Percentiles rank a stretch among this genome's conserved stretches.
These are phyloP conservation scores for Aureobasidium musti DNA, from an alignment of 2,329 filamentous ascomycete genomes.

Conservation along the genomic window DNA sequence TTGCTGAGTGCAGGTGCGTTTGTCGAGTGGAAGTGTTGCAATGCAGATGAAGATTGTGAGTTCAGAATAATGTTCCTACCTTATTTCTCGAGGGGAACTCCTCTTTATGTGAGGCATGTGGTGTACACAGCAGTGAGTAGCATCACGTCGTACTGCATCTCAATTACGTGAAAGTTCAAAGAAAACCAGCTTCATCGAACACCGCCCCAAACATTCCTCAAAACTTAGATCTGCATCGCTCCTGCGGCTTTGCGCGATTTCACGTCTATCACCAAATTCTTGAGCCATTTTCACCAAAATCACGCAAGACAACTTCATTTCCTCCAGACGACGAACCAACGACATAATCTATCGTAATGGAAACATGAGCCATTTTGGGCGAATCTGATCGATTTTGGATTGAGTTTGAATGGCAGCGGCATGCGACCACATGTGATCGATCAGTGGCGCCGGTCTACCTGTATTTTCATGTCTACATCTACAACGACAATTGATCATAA, in stretches of 20 bases:
- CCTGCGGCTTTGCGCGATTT: conserved; percentile 27
- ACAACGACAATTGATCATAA: conserved; percentile 7
- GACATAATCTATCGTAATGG: neutral
- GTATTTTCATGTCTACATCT: neutral
- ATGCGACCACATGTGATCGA: neutral
- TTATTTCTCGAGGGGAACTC: neutral
- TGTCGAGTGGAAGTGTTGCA: neutral
- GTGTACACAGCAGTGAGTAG: conserved; percentile 18
- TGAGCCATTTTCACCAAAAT: conserved; percentile 29
- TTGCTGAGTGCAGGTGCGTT: neutral
- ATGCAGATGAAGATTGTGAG: neutral
- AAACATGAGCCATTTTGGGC: conserved; percentile 20
- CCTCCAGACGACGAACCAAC: neutral
- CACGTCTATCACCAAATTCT: conserved; percentile 3
- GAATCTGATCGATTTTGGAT: neutral
- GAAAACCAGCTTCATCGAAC: neutral
- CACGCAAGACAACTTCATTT: conserved; percentile 15
- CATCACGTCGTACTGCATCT: conserved; percentile 23
- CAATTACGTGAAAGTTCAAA: conserved; percentile 20
- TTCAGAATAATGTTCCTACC: neutral
- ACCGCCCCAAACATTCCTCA: conserved; percentile 18
- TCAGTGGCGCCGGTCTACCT: neutral
- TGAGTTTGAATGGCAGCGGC: neutral
- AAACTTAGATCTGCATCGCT: conserved; percentile 16
- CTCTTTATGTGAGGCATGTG: conserved; percentile 7